Base-by-base conservation (phyloP, 164 flowering plant species). In the Magnolia changhungtana region DNA sequence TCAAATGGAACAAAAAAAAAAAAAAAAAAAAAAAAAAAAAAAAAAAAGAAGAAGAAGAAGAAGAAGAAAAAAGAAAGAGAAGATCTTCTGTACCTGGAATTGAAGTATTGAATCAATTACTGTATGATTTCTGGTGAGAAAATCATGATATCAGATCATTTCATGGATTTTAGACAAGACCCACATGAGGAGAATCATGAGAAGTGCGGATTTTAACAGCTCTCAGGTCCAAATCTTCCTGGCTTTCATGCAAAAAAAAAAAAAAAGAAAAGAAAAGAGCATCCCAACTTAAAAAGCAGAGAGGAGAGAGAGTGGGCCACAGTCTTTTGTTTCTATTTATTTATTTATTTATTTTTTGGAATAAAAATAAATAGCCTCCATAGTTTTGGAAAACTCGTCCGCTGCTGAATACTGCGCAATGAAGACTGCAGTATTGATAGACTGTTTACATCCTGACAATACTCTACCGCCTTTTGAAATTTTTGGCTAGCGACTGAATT, bases 131-230 rank as follows among this genome's bases (percentile, higher is more conserved):
- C 29, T 20, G n/a, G 29, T 10, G 49, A 50, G 55, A 21, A 50
- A 70, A 70, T 70, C 29, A 50, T 50, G 24, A 50, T 8, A 16
- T 9, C 55, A 50, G 55, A 50, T 19, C 19, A 70, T 52, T 49
- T 21, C 27, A 13, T 70, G 55, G 72, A 50, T 70, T 70, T n/a
- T 59, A 70, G 59, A 50, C 55, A 50, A 70, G 72, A 50, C 72
- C 59, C 72, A 70, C 11, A 49, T 49, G 72, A 70, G 58, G 67
- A 20, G 72, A 70, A 50, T 70, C 58, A 50, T 70, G 72, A n/a
- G 58, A 70, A 16, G 72, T 1, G 14, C 23, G 7, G 58, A 70
- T 18, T 49, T n/a, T 49, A 20, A 21, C 58, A 70, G 72, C 18
- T 49, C 58, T 14, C 16, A 20, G 8, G 55, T 14, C 72, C 72